Percentiles rank a stretch among this genome's conserved stretches.
phyloP scores from a whole-genome alignment of 306 rosid species.

The Acacia confusa region DNA sequence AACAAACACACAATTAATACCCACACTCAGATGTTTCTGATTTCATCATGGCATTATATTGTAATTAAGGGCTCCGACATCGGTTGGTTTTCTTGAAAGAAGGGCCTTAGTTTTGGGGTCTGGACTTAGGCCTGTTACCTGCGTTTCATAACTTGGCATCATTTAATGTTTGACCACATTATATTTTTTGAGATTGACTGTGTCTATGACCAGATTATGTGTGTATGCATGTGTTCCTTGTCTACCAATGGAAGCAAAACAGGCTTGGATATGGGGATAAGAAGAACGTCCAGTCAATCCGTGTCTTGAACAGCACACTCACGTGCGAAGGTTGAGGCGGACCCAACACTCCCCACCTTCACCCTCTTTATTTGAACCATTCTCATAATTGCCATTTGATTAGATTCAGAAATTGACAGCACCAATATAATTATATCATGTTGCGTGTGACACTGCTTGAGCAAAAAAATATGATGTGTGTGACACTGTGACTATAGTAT shows the following conservation, averaged over 20 bases:
- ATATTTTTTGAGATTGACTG: neutral
- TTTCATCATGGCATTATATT: too few relatives aligned
- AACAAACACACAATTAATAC: too few relatives aligned
- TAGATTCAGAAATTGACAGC: neutral
- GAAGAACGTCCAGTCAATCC: neutral
- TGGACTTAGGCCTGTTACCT: too few relatives aligned
- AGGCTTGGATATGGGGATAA: neutral
- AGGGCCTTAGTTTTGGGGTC: too few relatives aligned
- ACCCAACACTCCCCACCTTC: neutral
- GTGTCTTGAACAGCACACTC: neutral
- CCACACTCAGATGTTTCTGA: neutral
- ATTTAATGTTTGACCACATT: neutral
- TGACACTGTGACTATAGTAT: neutral
- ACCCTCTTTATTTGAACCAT: too few relatives aligned
- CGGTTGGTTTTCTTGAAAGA: too few relatives aligned
- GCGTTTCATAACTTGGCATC: neutral
- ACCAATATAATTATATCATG: neutral
- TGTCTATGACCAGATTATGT: neutral
- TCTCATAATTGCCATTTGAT: neutral
- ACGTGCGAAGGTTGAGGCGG: neutral
- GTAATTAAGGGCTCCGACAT: too few relatives aligned
- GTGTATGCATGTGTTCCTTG: neutral
- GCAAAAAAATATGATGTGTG: too few relatives aligned
- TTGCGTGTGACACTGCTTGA: too few relatives aligned
- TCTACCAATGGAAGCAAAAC: conserved; percentile 9